Base-by-base conservation (phyloP, 2,329 filamentous ascomycete genomes). In the Mycosphaerella sp. region DNA sequence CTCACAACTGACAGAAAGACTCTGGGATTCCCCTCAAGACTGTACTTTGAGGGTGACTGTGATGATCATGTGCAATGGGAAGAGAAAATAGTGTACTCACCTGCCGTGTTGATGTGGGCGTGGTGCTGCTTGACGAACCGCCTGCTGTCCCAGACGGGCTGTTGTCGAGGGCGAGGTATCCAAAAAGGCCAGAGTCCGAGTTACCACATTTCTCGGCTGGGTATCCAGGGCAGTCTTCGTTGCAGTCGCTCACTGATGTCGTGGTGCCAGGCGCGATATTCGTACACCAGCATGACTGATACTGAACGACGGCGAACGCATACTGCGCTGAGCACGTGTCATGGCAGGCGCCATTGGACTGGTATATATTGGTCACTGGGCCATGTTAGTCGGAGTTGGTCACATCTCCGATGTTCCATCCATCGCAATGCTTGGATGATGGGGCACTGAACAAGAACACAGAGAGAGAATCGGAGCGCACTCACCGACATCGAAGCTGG, bases 251-350 rank as follows among this genome's bases (percentile, higher is more conserved):
- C 17, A 66, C 59, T 50, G 66, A 59, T n/a, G 60, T 47, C 52
- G 71, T 68, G 5, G 68, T 60, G 16, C 64, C 65, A 7, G 87
- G 87, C 2, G 75, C 75, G 61, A 82, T 82, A 40, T 89, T 78
- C 34, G 84, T 84, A 66, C 87, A 91, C 85, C 85, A 91, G 65
- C 87, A 91, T 45, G 75, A 68, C 28, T 79, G 72, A 13, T 70
- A 75, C 60, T 87, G 78, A 1, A 89, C 72, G 42, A 91, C 73
- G 57, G 84, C 85, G 55, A 84, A 87, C 35, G 86, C 85, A 57
- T 75, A 86, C 13, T 73, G 59, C 16, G 64, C 62, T 21, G 68
- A 61, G 69, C 87, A 91, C 43, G 75, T 75, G 43, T 79, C 71
- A 44, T 74, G 70, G 65, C 87, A 91, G 10, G 82, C 75, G 27